These are phyloP conservation scores for Galerina marginata DNA, from an alignment of 768 basidiomycete species.

Conservation along the genomic window DNA sequence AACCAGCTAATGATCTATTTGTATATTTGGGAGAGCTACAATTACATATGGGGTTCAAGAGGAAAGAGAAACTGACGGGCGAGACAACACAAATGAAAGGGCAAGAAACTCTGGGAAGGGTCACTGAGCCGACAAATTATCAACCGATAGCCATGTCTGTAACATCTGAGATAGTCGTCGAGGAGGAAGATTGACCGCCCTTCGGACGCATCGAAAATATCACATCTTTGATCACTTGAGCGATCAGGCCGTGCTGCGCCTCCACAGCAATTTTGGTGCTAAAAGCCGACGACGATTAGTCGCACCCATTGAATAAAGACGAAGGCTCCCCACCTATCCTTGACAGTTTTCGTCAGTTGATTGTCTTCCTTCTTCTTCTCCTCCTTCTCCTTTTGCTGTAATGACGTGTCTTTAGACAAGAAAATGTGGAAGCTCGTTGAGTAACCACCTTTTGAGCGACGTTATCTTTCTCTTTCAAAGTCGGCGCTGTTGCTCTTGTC, in stretches of 20 bases:
- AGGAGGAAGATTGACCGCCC: conserved; percentile 14
- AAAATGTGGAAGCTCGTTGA: background rate
- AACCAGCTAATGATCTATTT: background rate
- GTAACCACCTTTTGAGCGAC: conserved; percentile 49
- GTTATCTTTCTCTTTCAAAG: conserved; percentile 56
- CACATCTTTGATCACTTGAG: conserved; percentile 92
- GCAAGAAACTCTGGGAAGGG: background rate
- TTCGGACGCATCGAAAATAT: conserved; percentile 74
- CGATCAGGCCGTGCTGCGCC: conserved; percentile 91
- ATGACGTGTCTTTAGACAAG: background rate
- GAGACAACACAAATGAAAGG: background rate
- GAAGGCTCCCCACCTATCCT: conserved; percentile 70
- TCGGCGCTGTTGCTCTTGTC: conserved; percentile 63
- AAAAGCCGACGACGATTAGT: background rate
- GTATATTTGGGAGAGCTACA: background rate
- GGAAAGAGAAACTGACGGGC: background rate
- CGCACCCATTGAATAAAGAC: background rate
- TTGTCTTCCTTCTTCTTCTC: conserved; percentile 90
- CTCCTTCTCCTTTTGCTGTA: conserved; percentile 56
- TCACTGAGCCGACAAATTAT: conserved; percentile 12
- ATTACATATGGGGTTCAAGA: background rate
- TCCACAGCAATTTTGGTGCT: conserved; percentile 91
- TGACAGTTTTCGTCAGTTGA: conserved; percentile 85
- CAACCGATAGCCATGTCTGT: conserved; percentile 55
- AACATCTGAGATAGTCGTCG: conserved; percentile 41